Base-by-base conservation (phyloP, 2,329 filamentous ascomycete species). In the Bipolaris victoriae region DNA sequence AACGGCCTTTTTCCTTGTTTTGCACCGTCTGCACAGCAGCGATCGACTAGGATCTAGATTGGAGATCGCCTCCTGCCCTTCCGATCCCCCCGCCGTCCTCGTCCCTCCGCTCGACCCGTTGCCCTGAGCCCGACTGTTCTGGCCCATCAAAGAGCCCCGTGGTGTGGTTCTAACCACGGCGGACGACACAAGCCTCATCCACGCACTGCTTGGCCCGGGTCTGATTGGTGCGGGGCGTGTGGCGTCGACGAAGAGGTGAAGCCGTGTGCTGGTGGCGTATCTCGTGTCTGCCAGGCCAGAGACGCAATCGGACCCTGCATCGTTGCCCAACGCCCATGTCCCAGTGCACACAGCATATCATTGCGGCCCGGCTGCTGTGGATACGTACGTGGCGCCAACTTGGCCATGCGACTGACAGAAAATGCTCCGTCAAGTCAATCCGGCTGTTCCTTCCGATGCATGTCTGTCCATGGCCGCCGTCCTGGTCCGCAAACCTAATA, bases 301-400 rank as follows among this genome's bases (percentile, higher is more conserved):
- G 31, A 10, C 46, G 46, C 46, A 48, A 48, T 37, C 46, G 46
- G 46, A 22, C 46, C 46, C 46, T 48, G 46, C 46, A 48, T 48
- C 33, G 33, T 48, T 37, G 46, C 46, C 46, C 46, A 48, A 48
- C 46, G 46, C 33, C 29, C 29, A 31, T 31, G 10, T 31, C 29
- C 29, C 29, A 31, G 29, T 31, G 29, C 29, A 31, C 10, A 31
- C 10, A 31, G 29, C 46, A 37, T 7, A 26, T 22, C 18, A 48
- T 48, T 37, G 46, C 46, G 33, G 46, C 46, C 46, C 46, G 46
- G 46, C 20, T 48, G 33, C 13, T 10, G 46, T 48, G 46, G 33
- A 48, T 31, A 20, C 18, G 31, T 24, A 6, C 37, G 46, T 48
- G 46, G 45, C 45, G 45, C 20, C 29, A 13, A 15, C 4, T 31